Conservation (phyloP, 352 stramenopile species). For the Pythium sukuiense region DNA sequence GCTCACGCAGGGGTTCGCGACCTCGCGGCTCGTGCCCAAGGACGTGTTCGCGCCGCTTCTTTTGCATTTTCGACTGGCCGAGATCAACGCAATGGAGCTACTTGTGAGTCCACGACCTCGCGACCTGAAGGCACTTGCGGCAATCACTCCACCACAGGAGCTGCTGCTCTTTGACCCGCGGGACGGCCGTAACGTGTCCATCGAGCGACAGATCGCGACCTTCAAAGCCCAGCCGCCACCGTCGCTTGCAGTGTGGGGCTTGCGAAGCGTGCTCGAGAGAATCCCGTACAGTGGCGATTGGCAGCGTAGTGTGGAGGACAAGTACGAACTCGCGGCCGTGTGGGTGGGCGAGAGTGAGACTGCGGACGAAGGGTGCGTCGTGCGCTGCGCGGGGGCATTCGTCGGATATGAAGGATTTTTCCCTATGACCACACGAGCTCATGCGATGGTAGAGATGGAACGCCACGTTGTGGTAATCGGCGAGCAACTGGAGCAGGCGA, state of each 20-base stretch:
- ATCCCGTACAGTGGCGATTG: constrained; percentile 15
- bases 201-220: constrained; percentile 20
- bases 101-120: constrained; percentile 22
- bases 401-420: constrained; percentile 15
- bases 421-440: background rate
- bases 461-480: constrained; percentile 43
- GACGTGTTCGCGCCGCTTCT: constrained; percentile 45
- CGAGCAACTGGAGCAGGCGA: constrained; percentile 40
- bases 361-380: constrained; percentile 12
- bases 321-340: background rate
- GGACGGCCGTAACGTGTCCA: background rate
- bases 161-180: constrained; percentile 12
- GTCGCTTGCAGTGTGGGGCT: constrained; percentile 15
- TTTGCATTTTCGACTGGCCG: constrained; percentile 30
- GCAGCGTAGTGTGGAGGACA: constrained; percentile 1
- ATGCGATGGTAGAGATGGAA: constrained; percentile 24
- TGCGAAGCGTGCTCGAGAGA: constrained; percentile 7
- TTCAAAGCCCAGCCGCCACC: constrained; percentile 7
- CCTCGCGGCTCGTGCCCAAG: constrained; percentile 31
- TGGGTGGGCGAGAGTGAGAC: constrained; percentile 18
- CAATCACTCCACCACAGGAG: background rate
- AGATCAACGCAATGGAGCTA: constrained; percentile 25
- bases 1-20: constrained; percentile 33
- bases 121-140: constrained; percentile 27
- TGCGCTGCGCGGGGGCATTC: constrained; percentile 17